phyloP scores from a whole-genome alignment of 805 yeast species.

The Lachancea lanzarotensis region DNA sequence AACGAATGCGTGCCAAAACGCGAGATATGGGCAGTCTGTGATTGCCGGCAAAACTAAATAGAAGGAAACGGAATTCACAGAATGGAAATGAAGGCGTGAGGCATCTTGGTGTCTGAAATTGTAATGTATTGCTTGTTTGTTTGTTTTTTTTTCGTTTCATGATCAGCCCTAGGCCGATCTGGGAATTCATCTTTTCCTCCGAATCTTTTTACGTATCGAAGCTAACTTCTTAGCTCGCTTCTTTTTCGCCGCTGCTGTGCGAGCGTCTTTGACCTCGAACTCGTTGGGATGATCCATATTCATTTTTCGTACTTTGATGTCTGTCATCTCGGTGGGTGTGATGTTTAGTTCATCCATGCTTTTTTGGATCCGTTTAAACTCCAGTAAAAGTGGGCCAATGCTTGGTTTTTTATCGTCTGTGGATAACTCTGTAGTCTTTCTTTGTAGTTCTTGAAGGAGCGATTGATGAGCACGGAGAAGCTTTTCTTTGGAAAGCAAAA shows the following conservation, averaged over 20 bases:
- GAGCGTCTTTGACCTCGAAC: constrained; percentile 1
- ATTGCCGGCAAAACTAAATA: neutral
- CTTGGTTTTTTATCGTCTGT: neutral
- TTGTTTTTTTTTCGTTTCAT: constrained; percentile 1
- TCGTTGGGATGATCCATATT: constrained; percentile 6
- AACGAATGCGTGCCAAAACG: constrained; percentile 72
- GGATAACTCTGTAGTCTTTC: neutral
- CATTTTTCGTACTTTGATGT: constrained; percentile 3
- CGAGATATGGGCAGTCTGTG: constrained; percentile 16
- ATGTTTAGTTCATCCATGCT: constrained; percentile 4
- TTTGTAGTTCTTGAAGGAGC: neutral
- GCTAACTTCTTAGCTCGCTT: constrained; percentile 1
- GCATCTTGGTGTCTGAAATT: no score
- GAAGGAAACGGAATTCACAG: no score
- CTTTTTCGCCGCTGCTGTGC: constrained; percentile 2
- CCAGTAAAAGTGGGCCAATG: neutral
- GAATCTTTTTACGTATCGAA: neutral
- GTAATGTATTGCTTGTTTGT: no score
- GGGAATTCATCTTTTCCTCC: neutral
- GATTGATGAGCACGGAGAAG: constrained; percentile 5
- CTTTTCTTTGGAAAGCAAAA: constrained; percentile 4
- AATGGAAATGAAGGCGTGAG: no score
- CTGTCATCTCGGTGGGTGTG: constrained; percentile 4
- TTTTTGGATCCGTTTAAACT: constrained; percentile 1
- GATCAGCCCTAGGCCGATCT: neutral